Evolutionary conservation across 1,139 yeast species (phyloP).

Genomic region (Diutina neorugosa): DNA sequence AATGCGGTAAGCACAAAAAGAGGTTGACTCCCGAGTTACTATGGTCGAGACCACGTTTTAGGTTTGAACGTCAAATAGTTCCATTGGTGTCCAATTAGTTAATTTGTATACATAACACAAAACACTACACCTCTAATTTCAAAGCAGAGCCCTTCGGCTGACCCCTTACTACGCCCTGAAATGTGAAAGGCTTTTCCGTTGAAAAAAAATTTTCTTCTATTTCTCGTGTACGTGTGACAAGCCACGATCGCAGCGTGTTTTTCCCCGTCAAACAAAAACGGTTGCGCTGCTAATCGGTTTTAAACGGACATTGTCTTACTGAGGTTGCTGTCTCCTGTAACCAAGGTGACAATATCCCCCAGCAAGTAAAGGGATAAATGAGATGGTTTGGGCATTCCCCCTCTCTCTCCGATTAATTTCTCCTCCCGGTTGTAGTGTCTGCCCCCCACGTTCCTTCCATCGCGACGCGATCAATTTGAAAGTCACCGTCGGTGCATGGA

Average conservation of each 20-base stretch:
- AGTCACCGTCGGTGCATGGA: not conserved
- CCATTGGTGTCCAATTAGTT: not conserved
- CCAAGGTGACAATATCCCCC: not conserved
- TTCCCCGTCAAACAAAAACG: not conserved
- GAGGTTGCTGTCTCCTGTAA: not conserved
- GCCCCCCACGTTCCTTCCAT: not conserved
- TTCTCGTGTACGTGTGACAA: not conserved
- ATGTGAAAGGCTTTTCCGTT: not conserved
- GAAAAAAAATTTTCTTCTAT: not conserved
- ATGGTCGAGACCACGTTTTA: not conserved
- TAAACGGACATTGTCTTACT: not conserved
- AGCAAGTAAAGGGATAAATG: no score
- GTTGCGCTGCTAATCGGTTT: not conserved
- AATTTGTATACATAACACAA: not conserved
- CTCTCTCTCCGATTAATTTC: no score
- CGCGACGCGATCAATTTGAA: not conserved
- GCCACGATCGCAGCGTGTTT: not conserved
- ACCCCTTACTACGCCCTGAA: not conserved
- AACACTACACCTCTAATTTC: not conserved
- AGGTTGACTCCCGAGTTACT: not conserved
- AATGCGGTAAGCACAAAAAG: not conserved
- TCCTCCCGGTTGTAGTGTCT: not conserved
- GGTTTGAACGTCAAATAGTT: not conserved
- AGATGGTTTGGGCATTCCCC: no score
- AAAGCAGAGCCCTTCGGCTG: not conserved